Evolutionary conservation across 1,284 basidiomycete genomes (phyloP).

Genomic region (Ustilago trichophora): DNA sequence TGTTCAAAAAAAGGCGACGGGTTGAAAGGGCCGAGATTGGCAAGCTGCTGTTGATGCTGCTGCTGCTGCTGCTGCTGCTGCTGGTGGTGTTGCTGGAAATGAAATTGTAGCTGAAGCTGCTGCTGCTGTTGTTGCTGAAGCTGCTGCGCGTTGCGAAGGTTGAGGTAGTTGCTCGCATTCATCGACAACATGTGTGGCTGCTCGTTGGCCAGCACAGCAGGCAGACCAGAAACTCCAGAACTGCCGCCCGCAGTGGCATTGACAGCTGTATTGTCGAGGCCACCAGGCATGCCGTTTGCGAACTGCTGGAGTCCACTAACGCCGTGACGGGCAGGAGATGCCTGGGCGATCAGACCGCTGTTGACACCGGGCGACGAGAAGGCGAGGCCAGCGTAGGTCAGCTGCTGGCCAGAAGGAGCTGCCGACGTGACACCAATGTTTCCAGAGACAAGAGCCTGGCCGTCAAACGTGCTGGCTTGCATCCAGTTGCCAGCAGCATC

Average conservation of each 20-base stretch:
- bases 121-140: slow-evolving; percentile 19
- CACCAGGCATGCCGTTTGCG: not conserved
- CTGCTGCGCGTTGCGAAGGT: slow-evolving; percentile 36
- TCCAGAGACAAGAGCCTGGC: not conserved
- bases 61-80: slow-evolving; percentile 25
- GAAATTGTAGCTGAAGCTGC: slow-evolving; percentile 18
- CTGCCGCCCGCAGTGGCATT: not conserved
- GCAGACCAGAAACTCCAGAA: not conserved
- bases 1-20: slow-evolving; percentile 46
- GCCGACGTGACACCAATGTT: not conserved
- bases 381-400: slow-evolving; percentile 30
- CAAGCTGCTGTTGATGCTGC: slow-evolving; percentile 21
- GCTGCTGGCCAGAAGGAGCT: slow-evolving; percentile 4
- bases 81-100: slow-evolving; percentile 10
- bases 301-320: slow-evolving; percentile 11
- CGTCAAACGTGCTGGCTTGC: slow-evolving; percentile 10
- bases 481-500: slow-evolving; percentile 24
- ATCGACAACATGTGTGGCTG: slow-evolving; percentile 24
- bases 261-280: not conserved
- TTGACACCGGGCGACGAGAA: slow-evolving; percentile 17
- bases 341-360: slow-evolving; percentile 9
- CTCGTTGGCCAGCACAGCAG: slow-evolving; percentile 12
- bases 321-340: slow-evolving; percentile 5
- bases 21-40: slow-evolving; percentile 18
- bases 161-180: slow-evolving; percentile 20